These are phyloP conservation scores for Magnolia sinica DNA, from an alignment of 164 flowering plant genomes.

Conservation along the genomic window DNA sequence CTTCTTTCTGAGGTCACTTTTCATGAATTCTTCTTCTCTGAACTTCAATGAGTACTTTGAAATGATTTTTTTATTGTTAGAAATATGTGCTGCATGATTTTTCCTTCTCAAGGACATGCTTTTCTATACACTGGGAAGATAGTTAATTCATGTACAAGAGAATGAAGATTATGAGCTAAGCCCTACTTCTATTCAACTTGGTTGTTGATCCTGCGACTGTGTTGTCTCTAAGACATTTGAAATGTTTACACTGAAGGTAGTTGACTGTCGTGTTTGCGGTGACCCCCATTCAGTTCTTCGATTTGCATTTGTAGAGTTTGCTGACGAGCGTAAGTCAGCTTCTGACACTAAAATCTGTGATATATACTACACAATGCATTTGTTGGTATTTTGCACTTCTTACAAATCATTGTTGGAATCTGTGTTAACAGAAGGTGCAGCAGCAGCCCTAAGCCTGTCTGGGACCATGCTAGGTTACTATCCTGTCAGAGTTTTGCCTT, in stretches of 20 bases:
- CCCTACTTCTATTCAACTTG: not conserved
- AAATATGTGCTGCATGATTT: not conserved
- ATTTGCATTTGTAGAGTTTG: conserved; percentile 88
- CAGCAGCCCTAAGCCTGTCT: conserved; percentile 68
- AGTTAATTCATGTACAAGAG: not conserved
- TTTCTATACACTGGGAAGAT: not conserved
- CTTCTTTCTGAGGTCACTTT: too few relatives aligned
- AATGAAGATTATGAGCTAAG: not conserved
- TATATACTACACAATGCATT: not conserved
- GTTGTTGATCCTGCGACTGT: not conserved
- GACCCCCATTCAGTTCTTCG: conserved; percentile 93
- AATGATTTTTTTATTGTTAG: too few relatives aligned
- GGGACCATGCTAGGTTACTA: conserved; percentile 94
- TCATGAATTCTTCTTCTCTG: too few relatives aligned
- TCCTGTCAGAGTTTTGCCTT: conserved; percentile 90
- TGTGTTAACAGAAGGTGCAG: conserved; percentile 71
- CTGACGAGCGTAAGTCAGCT: conserved; percentile 69
- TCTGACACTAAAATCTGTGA: not conserved
- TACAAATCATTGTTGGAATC: not conserved
- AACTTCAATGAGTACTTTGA: too few relatives aligned
- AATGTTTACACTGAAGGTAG: conserved; percentile 53
- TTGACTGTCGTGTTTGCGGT: conserved; percentile 94
- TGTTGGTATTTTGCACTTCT: not conserved
- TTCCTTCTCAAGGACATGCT: not conserved
- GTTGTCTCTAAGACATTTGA: conserved; percentile 2